These are phyloP conservation scores for Pichia sp. DNA, from an alignment of 1,139 yeast genomes.

Conservation along the genomic window DNA sequence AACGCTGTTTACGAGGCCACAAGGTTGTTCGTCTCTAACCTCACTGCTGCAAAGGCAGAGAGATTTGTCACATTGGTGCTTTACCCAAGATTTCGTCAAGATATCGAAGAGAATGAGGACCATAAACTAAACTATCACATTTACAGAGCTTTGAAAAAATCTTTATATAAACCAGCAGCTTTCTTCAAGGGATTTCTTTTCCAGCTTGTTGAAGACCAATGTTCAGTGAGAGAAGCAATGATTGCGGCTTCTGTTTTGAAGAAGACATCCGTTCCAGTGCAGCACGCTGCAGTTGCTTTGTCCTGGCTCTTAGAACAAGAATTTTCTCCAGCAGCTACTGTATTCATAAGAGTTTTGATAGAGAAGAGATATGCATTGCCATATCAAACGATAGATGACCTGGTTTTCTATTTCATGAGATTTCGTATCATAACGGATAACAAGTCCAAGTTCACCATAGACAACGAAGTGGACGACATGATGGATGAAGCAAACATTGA, in stretches of 20 bases:
- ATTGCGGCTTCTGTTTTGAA: constrained; percentile 89
- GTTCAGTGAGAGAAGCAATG: constrained; percentile 89
- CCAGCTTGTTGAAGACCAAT: constrained; percentile 79
- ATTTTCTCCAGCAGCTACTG: constrained; percentile 83
- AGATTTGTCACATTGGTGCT: constrained; percentile 72
- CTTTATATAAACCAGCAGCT: constrained; percentile 95
- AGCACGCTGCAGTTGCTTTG: constrained; percentile 94
- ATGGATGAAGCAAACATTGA: constrained; percentile 36
- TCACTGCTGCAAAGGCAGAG: constrained; percentile 85
- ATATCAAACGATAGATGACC: constrained; percentile 89
- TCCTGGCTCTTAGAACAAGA: constrained; percentile 80
- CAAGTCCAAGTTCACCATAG: constrained; percentile 13
- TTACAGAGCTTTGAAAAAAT: constrained; percentile 85
- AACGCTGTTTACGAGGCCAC: constrained; percentile 95
- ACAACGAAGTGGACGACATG: constrained; percentile 32
- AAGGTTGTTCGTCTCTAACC: constrained; percentile 83
- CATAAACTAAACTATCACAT: constrained; percentile 80
- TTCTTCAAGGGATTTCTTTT: constrained; percentile 93
- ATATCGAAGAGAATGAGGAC: constrained; percentile 72
- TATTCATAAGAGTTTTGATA: constrained; percentile 79
- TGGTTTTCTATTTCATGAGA: constrained; percentile 92
- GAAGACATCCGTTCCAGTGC: constrained; percentile 87
- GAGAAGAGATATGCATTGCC: constrained; percentile 97
- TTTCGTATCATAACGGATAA: constrained; percentile 58
- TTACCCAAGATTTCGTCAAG: constrained; percentile 77